phyloP scores from a whole-genome alignment of 805 yeast genomes.

The Kodamaea fukazawae region DNA sequence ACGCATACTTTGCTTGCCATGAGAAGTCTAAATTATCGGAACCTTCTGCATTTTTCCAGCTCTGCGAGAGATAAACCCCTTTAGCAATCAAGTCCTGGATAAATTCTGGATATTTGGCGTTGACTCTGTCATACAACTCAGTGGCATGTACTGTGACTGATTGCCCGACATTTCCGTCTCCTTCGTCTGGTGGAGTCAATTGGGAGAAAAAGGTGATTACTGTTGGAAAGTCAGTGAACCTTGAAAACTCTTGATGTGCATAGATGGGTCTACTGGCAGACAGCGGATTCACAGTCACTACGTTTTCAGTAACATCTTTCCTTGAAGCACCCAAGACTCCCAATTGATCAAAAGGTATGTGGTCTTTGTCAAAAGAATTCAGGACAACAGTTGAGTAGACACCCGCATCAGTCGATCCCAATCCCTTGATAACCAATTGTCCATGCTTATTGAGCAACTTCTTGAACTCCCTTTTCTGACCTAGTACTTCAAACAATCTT shows the following conservation, averaged over 20 bases:
- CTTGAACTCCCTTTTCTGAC: constrained; percentile 5
- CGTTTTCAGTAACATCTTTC: constrained; percentile 7
- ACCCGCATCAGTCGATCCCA: constrained; percentile 7
- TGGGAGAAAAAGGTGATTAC: constrained; percentile 20
- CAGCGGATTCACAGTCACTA: constrained; percentile 11
- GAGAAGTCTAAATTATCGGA: constrained; percentile 6
- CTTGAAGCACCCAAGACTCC: constrained; percentile 11
- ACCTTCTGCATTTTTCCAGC: constrained; percentile 7
- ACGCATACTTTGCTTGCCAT: constrained; percentile 10
- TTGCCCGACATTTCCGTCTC: constrained; percentile 16
- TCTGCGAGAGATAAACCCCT: constrained; percentile 12
- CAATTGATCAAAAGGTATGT: constrained; percentile 9
- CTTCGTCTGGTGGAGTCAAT: constrained; percentile 3
- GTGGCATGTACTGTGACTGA: constrained; percentile 20
- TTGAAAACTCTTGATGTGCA: constrained; percentile 22
- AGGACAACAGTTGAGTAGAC: constrained; percentile 8
- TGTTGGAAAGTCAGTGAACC: constrained; percentile 19
- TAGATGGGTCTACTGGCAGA: constrained; percentile 9
- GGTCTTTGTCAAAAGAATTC: constrained; percentile 5
- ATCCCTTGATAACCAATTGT: constrained; percentile 8
- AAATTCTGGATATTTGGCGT: constrained; percentile 20
- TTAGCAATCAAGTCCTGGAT: constrained; percentile 14
- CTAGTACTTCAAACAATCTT: constrained; percentile 7
- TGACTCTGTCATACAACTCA: constrained; percentile 17
- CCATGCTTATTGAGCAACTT: constrained; percentile 8